Evolutionary conservation across 192 early-diverging fungal species (phyloP).

Genomic region (Umbelopsis vinacea): DNA sequence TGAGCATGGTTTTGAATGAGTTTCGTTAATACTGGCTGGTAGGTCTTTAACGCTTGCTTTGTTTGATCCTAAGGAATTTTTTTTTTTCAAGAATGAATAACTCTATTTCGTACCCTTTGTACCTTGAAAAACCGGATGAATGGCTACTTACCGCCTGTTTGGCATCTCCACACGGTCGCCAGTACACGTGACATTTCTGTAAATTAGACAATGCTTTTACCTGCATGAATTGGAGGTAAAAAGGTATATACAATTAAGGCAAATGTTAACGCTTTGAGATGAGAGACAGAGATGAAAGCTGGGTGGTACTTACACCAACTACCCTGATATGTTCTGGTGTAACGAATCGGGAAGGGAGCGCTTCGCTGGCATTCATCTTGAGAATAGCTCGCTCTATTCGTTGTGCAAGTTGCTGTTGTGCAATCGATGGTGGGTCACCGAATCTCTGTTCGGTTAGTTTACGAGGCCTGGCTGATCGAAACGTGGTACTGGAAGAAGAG

Average conservation of each 20-base stretch:
- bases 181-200: slow-evolving; percentile 36
- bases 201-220: slow-evolving; percentile 37
- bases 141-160: slow-evolving; percentile 1
- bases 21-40: slow-evolving; percentile 21
- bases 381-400: slow-evolving; percentile 36
- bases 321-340: slow-evolving; percentile 28
- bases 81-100: not conserved
- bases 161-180: slow-evolving; percentile 6
- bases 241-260: slow-evolving; percentile 5
- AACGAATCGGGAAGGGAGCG: slow-evolving; percentile 27
- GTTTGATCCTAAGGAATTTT: not conserved
- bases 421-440: slow-evolving; percentile 34
- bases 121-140: not conserved
- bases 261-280: slow-evolving; percentile 21
- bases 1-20: slow-evolving; percentile 35
- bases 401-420: slow-evolving; percentile 37
- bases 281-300: not conserved
- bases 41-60: slow-evolving; percentile 17
- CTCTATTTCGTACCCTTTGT: not conserved
- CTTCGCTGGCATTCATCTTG: slow-evolving; percentile 33
- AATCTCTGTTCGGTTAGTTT: slow-evolving; percentile 13
- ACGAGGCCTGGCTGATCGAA: not conserved
- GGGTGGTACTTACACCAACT: slow-evolving; percentile 19
- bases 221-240: not conserved
- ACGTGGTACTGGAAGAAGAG: not conserved